A percentile compares a stretch with the other conserved stretches of the same genome.
These are phyloP conservation scores for Metarhizium robertsii DNA, from an alignment of 2,329 filamentous ascomycete genomes.

Conservation along the genomic window DNA sequence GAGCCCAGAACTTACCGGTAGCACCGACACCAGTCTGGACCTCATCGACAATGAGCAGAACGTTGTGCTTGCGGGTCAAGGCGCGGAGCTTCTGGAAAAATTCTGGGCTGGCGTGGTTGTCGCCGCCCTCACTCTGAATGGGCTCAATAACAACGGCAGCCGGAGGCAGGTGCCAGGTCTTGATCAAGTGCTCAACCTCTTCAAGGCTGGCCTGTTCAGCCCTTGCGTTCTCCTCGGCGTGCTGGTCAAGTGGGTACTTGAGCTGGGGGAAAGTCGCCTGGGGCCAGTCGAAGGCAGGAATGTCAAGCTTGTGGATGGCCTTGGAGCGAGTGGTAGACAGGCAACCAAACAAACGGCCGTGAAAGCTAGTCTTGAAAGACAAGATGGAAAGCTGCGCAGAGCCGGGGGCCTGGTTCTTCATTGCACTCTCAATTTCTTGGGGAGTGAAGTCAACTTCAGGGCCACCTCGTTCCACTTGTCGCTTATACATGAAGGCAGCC, in stretches of 20 bases:
- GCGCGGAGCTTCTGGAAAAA: slow-evolving; percentile 82
- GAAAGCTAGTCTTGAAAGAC: slow-evolving; percentile 82
- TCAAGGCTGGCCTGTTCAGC: slow-evolving; percentile 74
- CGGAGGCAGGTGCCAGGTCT: slow-evolving; percentile 68
- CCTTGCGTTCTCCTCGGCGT: slow-evolving; percentile 69
- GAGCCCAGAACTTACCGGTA: slow-evolving; percentile 92
- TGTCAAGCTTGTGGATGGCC: slow-evolving; percentile 90
- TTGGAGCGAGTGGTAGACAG: slow-evolving; percentile 87
- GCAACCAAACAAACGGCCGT: slow-evolving; percentile 81
- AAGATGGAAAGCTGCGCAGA: slow-evolving; percentile 72
- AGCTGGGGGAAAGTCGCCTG: slow-evolving; percentile 77
- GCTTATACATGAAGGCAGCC: slow-evolving; percentile 88
- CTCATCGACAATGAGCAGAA: slow-evolving; percentile 87
- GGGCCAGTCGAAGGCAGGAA: slow-evolving; percentile 91
- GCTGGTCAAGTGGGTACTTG: slow-evolving; percentile 78
- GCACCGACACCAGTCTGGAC: slow-evolving; percentile 90
- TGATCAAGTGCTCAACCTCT: slow-evolving; percentile 75
- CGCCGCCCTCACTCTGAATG: slow-evolving; percentile 86
- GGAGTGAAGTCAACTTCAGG: slow-evolving; percentile 67
- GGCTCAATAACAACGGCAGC: slow-evolving; percentile 81
- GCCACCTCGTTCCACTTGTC: slow-evolving; percentile 72
- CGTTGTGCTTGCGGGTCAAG: slow-evolving; percentile 65
- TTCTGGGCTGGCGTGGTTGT: slow-evolving; percentile 81
- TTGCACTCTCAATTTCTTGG: slow-evolving; percentile 63
- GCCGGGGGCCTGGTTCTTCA: slow-evolving; percentile 74